phyloP scores from a whole-genome alignment of 208 protist genomes.

The Strigomonas culicis region DNA sequence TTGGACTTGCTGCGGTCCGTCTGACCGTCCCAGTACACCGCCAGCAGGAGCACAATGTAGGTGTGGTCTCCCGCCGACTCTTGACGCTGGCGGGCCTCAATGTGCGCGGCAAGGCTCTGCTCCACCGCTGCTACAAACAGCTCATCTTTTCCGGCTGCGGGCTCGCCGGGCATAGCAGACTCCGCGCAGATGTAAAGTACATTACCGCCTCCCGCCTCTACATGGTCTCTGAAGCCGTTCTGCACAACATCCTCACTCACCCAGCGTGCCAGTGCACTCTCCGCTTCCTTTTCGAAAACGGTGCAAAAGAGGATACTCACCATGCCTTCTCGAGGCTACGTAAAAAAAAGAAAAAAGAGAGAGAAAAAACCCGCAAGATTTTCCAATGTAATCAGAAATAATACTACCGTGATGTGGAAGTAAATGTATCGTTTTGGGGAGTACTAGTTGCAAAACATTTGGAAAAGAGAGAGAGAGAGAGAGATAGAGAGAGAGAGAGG shows the following conservation, averaged over 20 bases:
- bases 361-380: not conserved
- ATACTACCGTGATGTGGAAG: too few relatives aligned
- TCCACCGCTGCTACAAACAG: too few relatives aligned
- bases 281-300: constrained; percentile 9
- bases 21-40: constrained; percentile 74
- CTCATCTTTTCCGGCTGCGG: not conserved
- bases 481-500: not conserved
- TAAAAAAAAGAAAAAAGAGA: constrained; percentile 1
- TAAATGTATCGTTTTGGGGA: too few relatives aligned
- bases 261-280: constrained; percentile 7
- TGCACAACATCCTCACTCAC: not conserved
- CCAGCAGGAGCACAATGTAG: constrained; percentile 40
- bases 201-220: not conserved
- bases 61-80: not conserved
- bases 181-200: not conserved
- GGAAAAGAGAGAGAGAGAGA: not conserved
- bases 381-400: not conserved
- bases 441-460: too few relatives aligned
- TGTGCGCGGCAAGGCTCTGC: too few relatives aligned
- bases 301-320: not conserved
- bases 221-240: too few relatives aligned
- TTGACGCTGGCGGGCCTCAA: too few relatives aligned
- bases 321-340: not conserved
- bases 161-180: not conserved
- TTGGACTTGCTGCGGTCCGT: constrained; percentile 42